Evolutionary conservation across 495 filamentous ascomycete genomes (phyloP), one percentile per base, ranked within the genome.

Genomic region (Aspergillus baeticus): DNA sequence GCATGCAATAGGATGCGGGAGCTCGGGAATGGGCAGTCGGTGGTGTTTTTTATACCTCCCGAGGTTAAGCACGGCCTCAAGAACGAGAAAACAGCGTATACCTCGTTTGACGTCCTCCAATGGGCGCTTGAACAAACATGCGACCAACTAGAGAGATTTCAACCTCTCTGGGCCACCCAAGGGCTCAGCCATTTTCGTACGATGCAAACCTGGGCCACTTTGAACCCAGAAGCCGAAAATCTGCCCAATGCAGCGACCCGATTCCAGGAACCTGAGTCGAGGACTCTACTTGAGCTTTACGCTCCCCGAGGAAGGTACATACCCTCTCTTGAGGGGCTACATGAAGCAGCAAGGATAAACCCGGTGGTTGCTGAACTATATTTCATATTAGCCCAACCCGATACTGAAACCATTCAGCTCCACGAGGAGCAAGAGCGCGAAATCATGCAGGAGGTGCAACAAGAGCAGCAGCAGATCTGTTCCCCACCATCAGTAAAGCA

Each of bases 371-470:
- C 33, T 29, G 46, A 52, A 15, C 46, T 62, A 6, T 36, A 58
- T 34, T 17, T 22, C 11, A 6, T 23, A 6, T 15, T 36, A 31
- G 31, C 22, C 7, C 46, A 49, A 2, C 31, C 46, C 31, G 46
- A 49, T 15, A 3, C 46, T 2, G 60, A 63, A 2, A 69, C 72
- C 41, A 34, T 2, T 65, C 67, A 0, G 14, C 64, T 87, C 2
- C 73, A 86, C 21, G 85, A 90, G 3, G 44, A 89, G 57, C 84
- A 87, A 47, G 87, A 89, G 62, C 77, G 85, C 0, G 83, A 90
- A 56, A 67, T 89, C 0, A 70, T 75, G 0, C 79, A 79, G 4
- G 84, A 89, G 55, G 72, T 80, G 21, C 80, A 88, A 58, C 69
- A 74, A 38, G 84, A 90, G 57, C 63, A 69, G 57, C 63, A 69